Evolutionary conservation across 2,329 filamentous ascomycete species (phyloP).

Genomic region (Nigrograna mackinnonii): DNA sequence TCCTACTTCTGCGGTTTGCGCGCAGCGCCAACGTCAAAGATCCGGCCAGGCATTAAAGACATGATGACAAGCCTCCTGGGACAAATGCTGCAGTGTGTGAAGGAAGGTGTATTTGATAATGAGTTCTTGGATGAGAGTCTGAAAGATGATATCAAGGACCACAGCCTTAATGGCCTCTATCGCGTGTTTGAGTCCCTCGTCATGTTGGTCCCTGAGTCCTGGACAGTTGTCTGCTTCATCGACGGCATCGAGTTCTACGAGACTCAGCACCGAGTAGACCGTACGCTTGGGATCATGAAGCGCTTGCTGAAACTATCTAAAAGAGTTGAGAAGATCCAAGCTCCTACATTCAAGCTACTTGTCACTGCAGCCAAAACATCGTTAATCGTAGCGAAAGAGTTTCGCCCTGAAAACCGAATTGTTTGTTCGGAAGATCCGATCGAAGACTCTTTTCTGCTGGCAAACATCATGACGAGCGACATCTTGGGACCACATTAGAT

Average conservation of each 20-base stretch:
- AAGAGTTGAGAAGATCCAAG: not conserved
- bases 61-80: conserved; percentile 4
- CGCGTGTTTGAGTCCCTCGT: conserved; percentile 1
- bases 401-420: not conserved
- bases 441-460: not conserved
- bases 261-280: conserved; percentile 1
- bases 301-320: not conserved
- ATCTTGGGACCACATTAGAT: too few species aligned
- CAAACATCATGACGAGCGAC: not conserved
- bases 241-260: conserved; percentile 5
- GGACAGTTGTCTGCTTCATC: conserved; percentile 4
- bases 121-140: not conserved
- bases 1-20: conserved; percentile 4
- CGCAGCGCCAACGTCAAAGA: conserved; percentile 1
- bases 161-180: not conserved
- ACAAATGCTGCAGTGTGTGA: conserved; percentile 2
- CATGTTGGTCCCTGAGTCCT: not conserved
- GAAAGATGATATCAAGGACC: not conserved
- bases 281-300: not conserved
- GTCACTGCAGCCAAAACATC: not conserved
- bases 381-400: not conserved
- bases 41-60: conserved; percentile 1
- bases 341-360: not conserved
- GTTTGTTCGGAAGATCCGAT: not conserved
- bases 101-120: not conserved